Conservation (phyloP, 169 alveolate genomes). For the Perkinsus chesapeaki region DNA sequence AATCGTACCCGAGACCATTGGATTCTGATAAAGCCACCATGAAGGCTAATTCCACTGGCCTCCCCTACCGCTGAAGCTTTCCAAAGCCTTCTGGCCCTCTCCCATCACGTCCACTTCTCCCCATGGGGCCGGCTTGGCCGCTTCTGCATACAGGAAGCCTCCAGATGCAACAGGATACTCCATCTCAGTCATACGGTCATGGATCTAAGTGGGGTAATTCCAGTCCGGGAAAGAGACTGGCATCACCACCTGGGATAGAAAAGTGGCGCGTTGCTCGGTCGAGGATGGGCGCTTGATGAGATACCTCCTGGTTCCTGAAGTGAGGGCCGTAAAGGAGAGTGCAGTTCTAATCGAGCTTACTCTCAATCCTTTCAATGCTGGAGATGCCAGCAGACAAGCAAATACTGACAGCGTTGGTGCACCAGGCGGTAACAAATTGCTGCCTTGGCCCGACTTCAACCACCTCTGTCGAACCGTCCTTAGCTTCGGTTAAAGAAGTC, state of each 20-base stretch:
- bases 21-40: not conserved
- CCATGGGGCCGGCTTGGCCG: not conserved
- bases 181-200: not conserved
- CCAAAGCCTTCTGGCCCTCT: not conserved
- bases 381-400: not conserved
- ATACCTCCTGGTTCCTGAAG: not conserved
- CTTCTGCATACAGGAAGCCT: not conserved
- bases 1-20: conserved; percentile 18
- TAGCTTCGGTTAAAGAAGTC: not conserved
- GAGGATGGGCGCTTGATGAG: not conserved
- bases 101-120: not conserved
- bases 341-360: not conserved
- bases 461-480: not conserved
- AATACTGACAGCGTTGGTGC: conserved; percentile 17
- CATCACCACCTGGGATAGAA: not conserved
- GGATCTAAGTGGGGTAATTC: not conserved
- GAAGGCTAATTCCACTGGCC: not conserved
- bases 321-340: not conserved
- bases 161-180: not conserved
- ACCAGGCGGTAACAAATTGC: conserved; percentile 18
- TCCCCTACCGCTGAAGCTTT: not conserved
- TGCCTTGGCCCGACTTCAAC: conserved; percentile 25
- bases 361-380: conserved; percentile 3
- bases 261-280: not conserved
- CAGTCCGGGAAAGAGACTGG: not conserved